Evolutionary conservation across 73 alveolate genomes (phyloP), one percentile per base, ranked within the genome.

Genomic region (Symbiodinium natans): DNA sequence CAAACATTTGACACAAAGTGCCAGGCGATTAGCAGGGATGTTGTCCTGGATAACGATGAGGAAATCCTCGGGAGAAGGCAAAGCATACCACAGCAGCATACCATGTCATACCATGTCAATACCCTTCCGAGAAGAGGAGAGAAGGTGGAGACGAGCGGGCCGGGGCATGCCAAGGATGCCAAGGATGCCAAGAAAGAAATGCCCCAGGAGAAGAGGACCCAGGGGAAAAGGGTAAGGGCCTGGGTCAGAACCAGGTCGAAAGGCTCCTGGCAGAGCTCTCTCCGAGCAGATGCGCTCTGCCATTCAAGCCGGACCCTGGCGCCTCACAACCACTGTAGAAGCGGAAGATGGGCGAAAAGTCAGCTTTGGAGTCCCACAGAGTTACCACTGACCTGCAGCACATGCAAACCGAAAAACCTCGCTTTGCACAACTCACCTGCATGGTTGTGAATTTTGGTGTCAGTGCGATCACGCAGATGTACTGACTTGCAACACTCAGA

Each of bases 291-390:
- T 56, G 75, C 27, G 75, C 27, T 56, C 21, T 15, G 74, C 31
- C 75, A 0, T 56, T 56, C 27, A 21, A 1, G 3, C 21, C 21
- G 3, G 75, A 2, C 17, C 17, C 17, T 0, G 31, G 15, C 54
- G 68, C 95, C 95, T 88, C 95, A 48, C 95, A 88, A 43, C 95
- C 95, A 31, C 95, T 56, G 86, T 88, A 88, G 95, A 88, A 88
- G 85, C 95, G 95, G 33, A 88, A 88, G 84, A 88, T 56, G 48
- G 95, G 83, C 46, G 95, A 82, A 39, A 88, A 88, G 46, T 41
- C 74, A 54, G 73, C 95, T 59, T 88, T 88, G 74, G 95, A 88
- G 42, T 88, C 95, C 95, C 95, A 88, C 31, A 88, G 33, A 0
- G 86, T 88, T 36, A 88, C 68, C 86, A 88, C 95, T 2, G 95